Base-by-base conservation (phyloP, 176 grass and related monocot genomes). In the Melocanna baccifera region DNA sequence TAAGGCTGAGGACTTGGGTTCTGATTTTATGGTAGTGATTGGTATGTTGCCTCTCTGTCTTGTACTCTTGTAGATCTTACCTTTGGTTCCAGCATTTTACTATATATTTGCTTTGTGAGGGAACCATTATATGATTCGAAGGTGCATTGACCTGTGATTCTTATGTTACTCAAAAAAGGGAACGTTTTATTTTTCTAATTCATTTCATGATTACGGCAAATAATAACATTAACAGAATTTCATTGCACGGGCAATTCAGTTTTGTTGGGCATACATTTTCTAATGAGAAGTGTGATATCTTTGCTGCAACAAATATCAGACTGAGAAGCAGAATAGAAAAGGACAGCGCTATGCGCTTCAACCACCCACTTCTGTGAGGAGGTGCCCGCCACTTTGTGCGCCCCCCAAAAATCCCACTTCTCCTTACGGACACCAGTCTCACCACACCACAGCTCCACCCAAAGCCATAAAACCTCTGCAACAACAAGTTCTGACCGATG, bases 391-490 rank as follows among this genome's bases (percentile, higher is more conserved):
- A 48, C 83, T 67, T 14, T 79, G 16, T n/a, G 68, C 32, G 23
- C 9, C 4, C 45, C 56, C 23, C 13, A 81, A 80, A 80, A 29
- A 75, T 56, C 36, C 59, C 29, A 30, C 61, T 68, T 61, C 57
- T 59, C 53, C 69, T 85, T 14, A 36, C 56, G 34, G 34, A 65
- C 37, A 15, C 67, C n/a, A n/a, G n/a, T n/a, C n/a, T n/a, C n/a
- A n/a, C n/a, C 62, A 32, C 30, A 85, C n/a, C 47, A 48, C 39
- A 40, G 9, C 67, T 73, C 57, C 87, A 72, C 58, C 81, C 59
- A 48, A 73, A 80, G 62, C 67, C 88, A 83, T 87, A 87, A 59
- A 68, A 78, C 51, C 57, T 67, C n/a, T 34, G 75, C 41, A 78
- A 37, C 46, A 82, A 78, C 65, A 12, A 78, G 29, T 50, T 67